Evolutionary conservation across 139 green algal species (phyloP).

Genomic region (Coccomyxa sp.): DNA sequence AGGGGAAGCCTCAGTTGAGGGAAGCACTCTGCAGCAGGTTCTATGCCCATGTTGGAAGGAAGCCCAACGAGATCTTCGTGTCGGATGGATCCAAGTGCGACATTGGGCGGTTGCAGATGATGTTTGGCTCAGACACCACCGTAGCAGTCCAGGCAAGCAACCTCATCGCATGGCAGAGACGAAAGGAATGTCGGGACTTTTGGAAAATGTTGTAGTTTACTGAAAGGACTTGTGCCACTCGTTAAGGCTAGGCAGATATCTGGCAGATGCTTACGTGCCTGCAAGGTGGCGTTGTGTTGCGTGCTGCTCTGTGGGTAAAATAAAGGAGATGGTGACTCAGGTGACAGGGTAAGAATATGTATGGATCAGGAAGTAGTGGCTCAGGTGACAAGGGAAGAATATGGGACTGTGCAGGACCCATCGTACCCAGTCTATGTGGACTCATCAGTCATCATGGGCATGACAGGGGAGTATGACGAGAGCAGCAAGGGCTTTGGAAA

Average conservation of each 20-base stretch:
- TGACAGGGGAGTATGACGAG: conserved; percentile 81
- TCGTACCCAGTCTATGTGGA: conserved; percentile 99
- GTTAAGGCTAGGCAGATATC: too few relatives aligned
- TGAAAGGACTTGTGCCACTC: too few relatives aligned
- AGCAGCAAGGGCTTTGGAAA: conserved; percentile 71
- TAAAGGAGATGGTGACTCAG: too few relatives aligned
- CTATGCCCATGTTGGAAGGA: conserved; percentile 66
- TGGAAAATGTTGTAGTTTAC: too few relatives aligned
- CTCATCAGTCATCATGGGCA: conserved; percentile 97
- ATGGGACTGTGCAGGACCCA: conserved; percentile 83
- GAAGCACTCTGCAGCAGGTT: conserved; percentile 76
- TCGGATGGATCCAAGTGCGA: conserved; percentile 99
- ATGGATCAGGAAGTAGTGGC: too few relatives aligned
- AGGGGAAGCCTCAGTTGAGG: conserved; percentile 78
- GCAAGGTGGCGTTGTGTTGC: not conserved
- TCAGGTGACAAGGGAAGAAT: too few relatives aligned
- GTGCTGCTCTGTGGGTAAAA: too few relatives aligned
- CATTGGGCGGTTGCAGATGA: conserved; percentile 92
- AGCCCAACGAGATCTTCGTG: conserved; percentile 90
- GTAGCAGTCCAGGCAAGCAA: conserved; percentile 17
- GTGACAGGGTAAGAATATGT: too few relatives aligned
- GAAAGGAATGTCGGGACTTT: too few relatives aligned
- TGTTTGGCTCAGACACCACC: conserved; percentile 45
- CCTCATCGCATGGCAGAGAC: too few relatives aligned
- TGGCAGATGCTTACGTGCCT: too few relatives aligned